Evolutionary conservation across 371 early-diverging fungal species (phyloP), one percentile per base, ranked within the genome.

Genomic region (Mortierella sp.): DNA sequence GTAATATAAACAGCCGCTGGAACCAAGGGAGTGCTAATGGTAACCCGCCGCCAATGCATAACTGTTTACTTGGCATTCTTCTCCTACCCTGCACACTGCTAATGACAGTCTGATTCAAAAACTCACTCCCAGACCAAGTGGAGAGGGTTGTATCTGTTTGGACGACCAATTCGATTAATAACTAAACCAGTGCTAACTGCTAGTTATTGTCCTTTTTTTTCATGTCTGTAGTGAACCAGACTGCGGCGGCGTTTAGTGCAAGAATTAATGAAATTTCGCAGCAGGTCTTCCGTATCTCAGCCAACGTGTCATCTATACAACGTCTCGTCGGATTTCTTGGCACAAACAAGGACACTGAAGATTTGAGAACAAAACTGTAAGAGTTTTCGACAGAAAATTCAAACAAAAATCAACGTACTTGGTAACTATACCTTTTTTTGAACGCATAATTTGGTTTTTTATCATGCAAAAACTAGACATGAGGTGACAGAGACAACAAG

Each of bases 271-370:
- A 83, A 57, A 82, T 92, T 17, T 89, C 94, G 23, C 91, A 91
- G 60, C 87, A 90, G 67, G 86, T 93, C 31, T 93, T 92, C 67
- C 85, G 86, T 37, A 87, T 92, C 62, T 91, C 90, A 43, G 84
- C 88, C 65, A 92, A 92, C 65, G 93, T 95, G 46, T 89, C 92
- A 21, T 89, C 90, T 56, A 92, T 97, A 44, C 91, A 95, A 32
- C 85, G 90, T 26, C 82, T 92, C 4, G 92, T 95, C 15, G 82
- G 81, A n/a, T 87, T 86, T 64, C 81, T 96, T 37, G 95, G 96
- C 37, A 88, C 92, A 0, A 68, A 84, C 56, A 85, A 87, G 73
- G 98, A 97, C 79, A 92, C 93, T 8, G 69, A 83, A 4, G 90
- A 93, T 9, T 68, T 94, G 58, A 85, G 97, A 56, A 79, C 79